Evolutionary conservation across 1,139 yeast species (phyloP).

Genomic region (Arxiozyma slooffiae): DNA sequence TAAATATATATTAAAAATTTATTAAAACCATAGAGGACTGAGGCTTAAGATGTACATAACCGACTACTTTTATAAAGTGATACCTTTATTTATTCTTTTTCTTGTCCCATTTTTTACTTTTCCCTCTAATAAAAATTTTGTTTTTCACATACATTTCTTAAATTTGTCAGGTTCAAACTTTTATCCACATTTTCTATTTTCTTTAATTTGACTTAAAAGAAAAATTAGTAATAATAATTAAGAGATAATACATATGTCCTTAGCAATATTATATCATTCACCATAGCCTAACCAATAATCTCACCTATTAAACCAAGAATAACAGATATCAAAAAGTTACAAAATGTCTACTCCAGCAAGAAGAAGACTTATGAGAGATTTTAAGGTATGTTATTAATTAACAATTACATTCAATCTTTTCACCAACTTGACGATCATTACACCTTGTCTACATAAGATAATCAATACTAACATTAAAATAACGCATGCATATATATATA

Average conservation of each 20-base stretch:
- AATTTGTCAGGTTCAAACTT: background rate
- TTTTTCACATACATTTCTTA: too few species aligned
- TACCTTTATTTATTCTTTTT: too few species aligned
- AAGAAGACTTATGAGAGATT: slow-evolving; percentile 96
- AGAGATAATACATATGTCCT: too few species aligned
- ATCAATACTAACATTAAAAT: background rate
- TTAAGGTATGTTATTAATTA: slow-evolving; percentile 49
- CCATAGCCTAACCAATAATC: too few species aligned
- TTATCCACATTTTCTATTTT: background rate
- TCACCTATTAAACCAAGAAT: background rate
- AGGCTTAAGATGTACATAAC: too few species aligned
- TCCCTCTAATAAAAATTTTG: background rate
- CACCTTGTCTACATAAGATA: background rate
- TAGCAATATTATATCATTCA: background rate
- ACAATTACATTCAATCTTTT: background rate
- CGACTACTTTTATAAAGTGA: too few species aligned
- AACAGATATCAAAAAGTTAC: background rate
- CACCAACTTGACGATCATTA: background rate
- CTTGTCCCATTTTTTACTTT: background rate
- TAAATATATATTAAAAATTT: too few species aligned
- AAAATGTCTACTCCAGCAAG: slow-evolving; percentile 94
- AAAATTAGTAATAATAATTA: too few species aligned
- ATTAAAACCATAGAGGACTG: background rate
- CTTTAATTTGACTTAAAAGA: background rate
- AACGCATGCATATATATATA: background rate